Conservation (phyloP, 129 eudicot species). For the Lactuca sativa region DNA sequence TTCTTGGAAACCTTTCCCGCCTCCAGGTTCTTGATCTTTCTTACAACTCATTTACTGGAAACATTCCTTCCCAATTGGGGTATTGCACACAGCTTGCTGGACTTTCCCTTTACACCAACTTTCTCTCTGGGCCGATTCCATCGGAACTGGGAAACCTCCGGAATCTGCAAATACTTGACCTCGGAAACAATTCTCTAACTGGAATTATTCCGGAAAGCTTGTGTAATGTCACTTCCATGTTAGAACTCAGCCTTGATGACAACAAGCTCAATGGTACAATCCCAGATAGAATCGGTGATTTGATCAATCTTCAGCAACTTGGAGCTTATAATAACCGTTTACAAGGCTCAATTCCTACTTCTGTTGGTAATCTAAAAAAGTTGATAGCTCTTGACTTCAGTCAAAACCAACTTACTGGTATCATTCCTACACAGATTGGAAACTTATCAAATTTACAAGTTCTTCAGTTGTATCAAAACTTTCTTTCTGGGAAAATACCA, state of each 20-base stretch:
- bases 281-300: conserved; percentile 59
- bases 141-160: conserved; percentile 51
- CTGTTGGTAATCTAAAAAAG: conserved; percentile 48
- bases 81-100: conserved; percentile 50
- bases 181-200: conserved; percentile 53
- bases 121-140: conserved; percentile 69
- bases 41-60: conserved; percentile 60
- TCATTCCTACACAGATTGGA: too few species aligned
- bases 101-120: conserved; percentile 44
- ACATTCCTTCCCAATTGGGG: conserved; percentile 59
- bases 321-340: conserved; percentile 47
- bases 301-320: conserved; percentile 47
- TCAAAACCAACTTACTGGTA: too few species aligned
- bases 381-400: conserved; percentile 41
- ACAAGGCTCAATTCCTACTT: conserved; percentile 60
- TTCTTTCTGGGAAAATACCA: neutral
- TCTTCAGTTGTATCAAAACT: too few species aligned
- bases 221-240: conserved; percentile 50
- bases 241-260: conserved; percentile 34
- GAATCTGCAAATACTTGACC: conserved; percentile 42
- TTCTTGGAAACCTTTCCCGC: conserved; percentile 65
- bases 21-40: conserved; percentile 83
- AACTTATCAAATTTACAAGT: too few species aligned
- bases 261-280: conserved; percentile 67
- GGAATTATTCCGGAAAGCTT: conserved; percentile 65